Conservation (phyloP, 495 filamentous ascomycete species). For the Penicillium lividum region DNA sequence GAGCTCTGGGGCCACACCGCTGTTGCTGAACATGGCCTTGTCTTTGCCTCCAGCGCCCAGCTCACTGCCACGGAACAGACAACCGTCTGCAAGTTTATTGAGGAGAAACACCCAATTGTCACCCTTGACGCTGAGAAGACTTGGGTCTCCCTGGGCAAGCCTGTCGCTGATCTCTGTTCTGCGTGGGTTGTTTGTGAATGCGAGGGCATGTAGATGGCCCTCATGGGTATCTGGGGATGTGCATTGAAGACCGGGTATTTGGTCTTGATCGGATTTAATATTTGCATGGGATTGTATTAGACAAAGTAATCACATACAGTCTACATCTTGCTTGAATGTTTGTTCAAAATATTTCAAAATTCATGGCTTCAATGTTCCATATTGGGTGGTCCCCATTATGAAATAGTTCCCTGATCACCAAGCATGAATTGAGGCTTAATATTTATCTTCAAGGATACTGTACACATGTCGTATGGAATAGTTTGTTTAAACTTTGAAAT, state of each 20-base stretch:
- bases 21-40: slow-evolving; percentile 20
- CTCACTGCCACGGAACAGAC: slow-evolving; percentile 20
- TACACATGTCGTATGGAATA: too few relatives aligned
- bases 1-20: slow-evolving; percentile 27
- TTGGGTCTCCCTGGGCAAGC: slow-evolving; percentile 10
- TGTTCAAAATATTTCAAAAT: too few relatives aligned
- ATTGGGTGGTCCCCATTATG: too few relatives aligned
- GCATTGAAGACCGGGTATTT: background rate
- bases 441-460: too few relatives aligned
- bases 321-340: too few relatives aligned
- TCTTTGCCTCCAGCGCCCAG: slow-evolving; percentile 28
- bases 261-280: too few relatives aligned
- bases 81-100: slow-evolving; percentile 21
- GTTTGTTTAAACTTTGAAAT: too few relatives aligned
- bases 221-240: background rate
- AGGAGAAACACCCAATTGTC: slow-evolving; percentile 7
- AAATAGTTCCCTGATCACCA: too few relatives aligned
- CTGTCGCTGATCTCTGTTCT: slow-evolving; percentile 20
- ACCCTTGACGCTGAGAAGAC: slow-evolving; percentile 15
- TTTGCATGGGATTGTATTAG: too few relatives aligned
- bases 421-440: too few relatives aligned
- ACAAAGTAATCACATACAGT: too few relatives aligned
- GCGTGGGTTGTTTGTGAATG: slow-evolving; percentile 24
- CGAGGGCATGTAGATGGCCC: slow-evolving; percentile 14
- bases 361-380: too few relatives aligned